These are phyloP conservation scores for Pseudogymnoascus sp. DNA, from an alignment of 2,329 filamentous ascomycete species.

Conservation along the genomic window DNA sequence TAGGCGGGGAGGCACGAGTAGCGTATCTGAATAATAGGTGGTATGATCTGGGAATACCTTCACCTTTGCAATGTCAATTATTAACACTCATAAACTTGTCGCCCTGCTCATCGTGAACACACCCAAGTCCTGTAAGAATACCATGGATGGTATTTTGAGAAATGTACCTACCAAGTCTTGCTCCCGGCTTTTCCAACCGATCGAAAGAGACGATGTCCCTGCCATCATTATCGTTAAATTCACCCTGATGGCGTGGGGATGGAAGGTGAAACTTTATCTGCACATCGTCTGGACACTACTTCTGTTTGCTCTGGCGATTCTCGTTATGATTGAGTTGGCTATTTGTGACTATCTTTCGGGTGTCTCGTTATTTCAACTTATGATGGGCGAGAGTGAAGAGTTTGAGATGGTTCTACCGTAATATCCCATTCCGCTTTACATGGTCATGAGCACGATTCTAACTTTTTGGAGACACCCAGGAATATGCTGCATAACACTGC, in stretches of 20 bases:
- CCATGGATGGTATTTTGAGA: neutral
- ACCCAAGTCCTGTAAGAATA: neutral
- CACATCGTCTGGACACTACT: neutral
- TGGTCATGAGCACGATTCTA: neutral
- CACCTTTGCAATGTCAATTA: neutral
- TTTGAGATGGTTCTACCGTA: neutral
- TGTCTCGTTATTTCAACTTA: neutral
- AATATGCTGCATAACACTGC: neutral
- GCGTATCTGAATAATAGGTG: no score
- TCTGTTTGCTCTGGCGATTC: neutral
- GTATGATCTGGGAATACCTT: no score
- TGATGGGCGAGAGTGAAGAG: neutral
- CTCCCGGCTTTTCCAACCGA: neutral
- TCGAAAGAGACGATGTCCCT: neutral
- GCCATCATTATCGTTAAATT: neutral
- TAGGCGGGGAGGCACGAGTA: no score
- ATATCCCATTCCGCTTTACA: neutral
- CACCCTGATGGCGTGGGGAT: neutral
- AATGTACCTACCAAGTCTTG: neutral
- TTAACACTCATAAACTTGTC: neutral
- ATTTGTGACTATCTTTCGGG: neutral
- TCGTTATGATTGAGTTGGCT: neutral
- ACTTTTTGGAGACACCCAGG: neutral
- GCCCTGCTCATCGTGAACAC: neutral
- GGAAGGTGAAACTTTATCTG: neutral